Evolutionary conservation across 768 basidiomycete genomes (phyloP), one percentile per base, ranked within the genome.

Genomic region (Panellus pusillus): DNA sequence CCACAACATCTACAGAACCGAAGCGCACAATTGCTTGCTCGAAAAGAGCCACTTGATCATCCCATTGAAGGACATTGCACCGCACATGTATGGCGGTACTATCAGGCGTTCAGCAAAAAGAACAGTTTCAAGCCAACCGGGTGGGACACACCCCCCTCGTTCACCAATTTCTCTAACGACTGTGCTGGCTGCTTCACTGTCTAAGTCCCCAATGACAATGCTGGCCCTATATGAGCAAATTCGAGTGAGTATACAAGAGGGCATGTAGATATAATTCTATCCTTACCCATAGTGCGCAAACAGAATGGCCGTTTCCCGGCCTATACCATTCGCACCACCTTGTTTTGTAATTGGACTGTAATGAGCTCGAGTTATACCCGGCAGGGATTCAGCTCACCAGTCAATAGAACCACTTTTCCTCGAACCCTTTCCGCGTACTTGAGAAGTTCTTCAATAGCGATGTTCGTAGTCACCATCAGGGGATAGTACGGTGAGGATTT

Each of bases 261-360:
- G 19, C 35, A 31, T 9, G 29, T 17, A 19, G 43, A 31, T 1
- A 31, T 39, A 18, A 41, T 51, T 17, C 14, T 13, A 44, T 3
- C 63, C 72, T 43, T 47, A 81, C 82, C 80, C 80, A 53, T 78
- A 66, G 40, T 67, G 70, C n/a, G 77, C 81, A 61, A 81, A 80
- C n/a, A 68, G 70, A 8, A 77, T 58, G 4, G 82, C 82, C 3
- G 76, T 66, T 55, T 80, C 77, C 63, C 69, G 75, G 44, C 81
- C 82, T 51, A 84, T 81, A 2, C 81, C 81, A 63, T 76, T 77
- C 6, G 74, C 78, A 44, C 74, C 79, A 53, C 79, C 79, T 80
- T 47, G 8, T 39, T 51, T 28, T 29, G 35, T 42, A 17, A 45
- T 48, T 47, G 8, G 41, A 53, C 20, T 29, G 35, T 42, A 17